Evolutionary conservation across 2,329 filamentous ascomycete species (phyloP), one percentile per base, ranked within the genome.

Genomic region (Aspergillus fischeri): DNA sequence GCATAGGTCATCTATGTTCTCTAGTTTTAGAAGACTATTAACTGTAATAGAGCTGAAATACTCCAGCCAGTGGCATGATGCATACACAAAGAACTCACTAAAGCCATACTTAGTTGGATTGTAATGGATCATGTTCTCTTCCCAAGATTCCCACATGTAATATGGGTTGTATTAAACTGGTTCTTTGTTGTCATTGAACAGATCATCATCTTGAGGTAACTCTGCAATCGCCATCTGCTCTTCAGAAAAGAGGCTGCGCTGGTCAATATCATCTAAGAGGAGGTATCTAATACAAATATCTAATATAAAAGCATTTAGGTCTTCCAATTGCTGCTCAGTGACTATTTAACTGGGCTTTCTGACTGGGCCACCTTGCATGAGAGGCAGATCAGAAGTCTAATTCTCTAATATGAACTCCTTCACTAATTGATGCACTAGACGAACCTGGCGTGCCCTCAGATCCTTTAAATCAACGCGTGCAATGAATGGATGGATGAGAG

Each of bases 101-200:
- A 27, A 27, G 27, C 27, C 27, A 27, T 6, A 6, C 27, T 7
- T 6, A 41, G 35, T 41, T 2, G 7, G 63, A 53, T 67, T 58
- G 42, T 61, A 67, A 53, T 58, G 66, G 53, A 65, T 64, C 67
- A 71, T 69, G 53, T 65, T 55, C 52, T 65, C 59, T 63, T 73
- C 71, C 70, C 63, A 70, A 2, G 47, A 49, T 49, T 74, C 67
- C 69, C 70, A 72, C 7, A 63, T 61, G 56, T 58, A 67, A 53
- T 63, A 28, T 14, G 42, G 56, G 49, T 65, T 55, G 42, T 65
- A 67, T 3, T 67, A 52, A 45, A 29, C 49, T 8, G 62, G 28
- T 35, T 52, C 59, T 49, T 61, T 51, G 21, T 65, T 41, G n/a
- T 66, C 65, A 21, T 55, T 53, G 58, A 70, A 70, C n/a, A 72